Base-by-base conservation (phyloP, 371 early-diverging fungal species). In the Mortierella sp. region DNA sequence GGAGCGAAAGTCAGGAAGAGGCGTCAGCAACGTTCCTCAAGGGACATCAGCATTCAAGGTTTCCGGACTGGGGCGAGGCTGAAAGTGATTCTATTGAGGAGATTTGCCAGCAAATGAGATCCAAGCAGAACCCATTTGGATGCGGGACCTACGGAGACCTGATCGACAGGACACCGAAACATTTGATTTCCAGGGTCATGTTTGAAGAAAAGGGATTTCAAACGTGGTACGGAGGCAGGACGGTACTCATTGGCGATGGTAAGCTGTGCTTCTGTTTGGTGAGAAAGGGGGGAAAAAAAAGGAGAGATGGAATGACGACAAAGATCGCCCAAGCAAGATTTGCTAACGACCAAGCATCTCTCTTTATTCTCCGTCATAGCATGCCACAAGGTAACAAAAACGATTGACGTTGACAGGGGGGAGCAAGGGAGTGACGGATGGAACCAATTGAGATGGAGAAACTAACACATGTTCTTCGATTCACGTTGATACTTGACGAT, bases 191-290 rank as follows among this genome's bases (percentile, higher is more conserved):
- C 2, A 64, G 49, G n/a, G 77, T 76, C 50, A 69, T 68, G 62
- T 76, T 76, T 45, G 77, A 76, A 43, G 77, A 76, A 45, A 59
- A 61, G 41, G 70, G 65, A 12, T 76, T 68, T 54, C 61, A 43
- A 60, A 76, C 77, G 2, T 76, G 77, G 77, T 70, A 76, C 17
- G 77, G 66, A 5, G 71, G 77, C 3, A 31, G 77, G 13, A 76
- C 71, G 6, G 77, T 76, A 2, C 66, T 76, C 22, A 69, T 76
- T 8, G 77, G 77, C 55, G 77, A 76, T 65, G 77, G 77, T 76
- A 60, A 52, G 44, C 24, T 52, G 34, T 34, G n/a, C n/a, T n/a
- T n/a, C n/a, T n/a, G n/a, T n/a, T n/a, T n/a, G n/a, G n/a, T n/a
- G n/a, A n/a, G n/a, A n/a, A n/a, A n/a, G n/a, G n/a, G n/a, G n/a